Percentiles rank a stretch among this genome's conserved stretches.
These are phyloP conservation scores for Scenedesmus sp. DNA, from an alignment of 163 green algal genomes.

Conservation along the genomic window DNA sequence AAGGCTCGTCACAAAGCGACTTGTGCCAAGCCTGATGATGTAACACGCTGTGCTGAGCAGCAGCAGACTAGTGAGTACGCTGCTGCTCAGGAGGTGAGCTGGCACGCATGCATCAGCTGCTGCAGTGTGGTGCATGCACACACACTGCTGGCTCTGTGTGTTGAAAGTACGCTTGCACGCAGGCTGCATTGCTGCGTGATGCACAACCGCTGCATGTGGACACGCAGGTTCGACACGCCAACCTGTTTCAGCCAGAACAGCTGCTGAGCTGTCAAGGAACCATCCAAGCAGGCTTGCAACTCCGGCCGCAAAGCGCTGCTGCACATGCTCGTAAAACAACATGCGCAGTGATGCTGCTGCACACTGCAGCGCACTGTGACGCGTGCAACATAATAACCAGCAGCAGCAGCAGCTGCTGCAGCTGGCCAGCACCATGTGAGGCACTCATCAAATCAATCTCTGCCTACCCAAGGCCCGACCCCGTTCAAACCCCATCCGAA, in stretches of 20 bases:
- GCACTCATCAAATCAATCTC: background rate
- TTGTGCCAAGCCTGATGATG: no score
- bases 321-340: background rate
- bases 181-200: no score
- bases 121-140: no score
- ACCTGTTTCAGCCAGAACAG: background rate
- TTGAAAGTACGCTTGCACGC: no score
- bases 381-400: background rate
- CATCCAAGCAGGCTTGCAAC: background rate
- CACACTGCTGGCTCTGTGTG: no score
- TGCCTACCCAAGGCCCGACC: background rate
- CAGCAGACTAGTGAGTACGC: no score
- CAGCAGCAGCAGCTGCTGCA: background rate
- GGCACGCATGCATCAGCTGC: no score
- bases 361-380: background rate
- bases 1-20: no score
- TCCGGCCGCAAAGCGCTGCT: background rate
- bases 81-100: no score
- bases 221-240: no score
- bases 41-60: no score
- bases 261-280: background rate
- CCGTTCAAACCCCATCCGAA: background rate
- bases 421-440: background rate
- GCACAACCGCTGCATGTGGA: no score
- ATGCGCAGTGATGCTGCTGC: background rate